Evolutionary conservation across 352 stramenopile genomes (phyloP).

Genomic region (Phytophthora pinifolia): DNA sequence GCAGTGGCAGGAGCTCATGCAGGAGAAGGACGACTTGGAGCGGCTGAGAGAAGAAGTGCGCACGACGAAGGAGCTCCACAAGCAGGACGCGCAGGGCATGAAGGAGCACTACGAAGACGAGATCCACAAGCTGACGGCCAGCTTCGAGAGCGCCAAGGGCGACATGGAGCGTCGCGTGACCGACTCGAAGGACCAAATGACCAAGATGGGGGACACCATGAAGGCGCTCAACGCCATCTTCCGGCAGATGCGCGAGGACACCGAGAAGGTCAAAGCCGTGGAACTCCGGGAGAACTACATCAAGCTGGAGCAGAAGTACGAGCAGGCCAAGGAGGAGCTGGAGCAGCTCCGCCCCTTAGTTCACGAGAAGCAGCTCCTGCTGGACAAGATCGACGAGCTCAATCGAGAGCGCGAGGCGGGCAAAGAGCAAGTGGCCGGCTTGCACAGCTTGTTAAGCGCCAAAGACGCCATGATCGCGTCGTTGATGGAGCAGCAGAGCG

Average conservation of each 20-base stretch:
- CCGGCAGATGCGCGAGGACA: constrained; percentile 91
- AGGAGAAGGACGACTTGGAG: constrained; percentile 40
- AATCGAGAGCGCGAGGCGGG: constrained; percentile 33
- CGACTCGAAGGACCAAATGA: constrained; percentile 80
- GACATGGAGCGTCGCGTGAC: constrained; percentile 73
- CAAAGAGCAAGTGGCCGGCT: constrained; percentile 43
- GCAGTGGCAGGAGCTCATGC: constrained; percentile 35
- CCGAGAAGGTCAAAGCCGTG: constrained; percentile 85
- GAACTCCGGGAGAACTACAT: constrained; percentile 83
- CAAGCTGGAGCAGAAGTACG: constrained; percentile 74
- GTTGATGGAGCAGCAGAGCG: constrained; percentile 76
- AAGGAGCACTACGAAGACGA: constrained; percentile 54
- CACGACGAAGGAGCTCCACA: constrained; percentile 34
- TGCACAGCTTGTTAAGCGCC: constrained; percentile 38
- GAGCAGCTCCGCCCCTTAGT: constrained; percentile 59
- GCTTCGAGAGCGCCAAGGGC: constrained; percentile 51
- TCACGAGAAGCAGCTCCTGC: constrained; percentile 50
- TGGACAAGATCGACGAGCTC: constrained; percentile 36
- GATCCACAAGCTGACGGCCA: constrained; percentile 41
- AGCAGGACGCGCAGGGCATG: constrained; percentile 40
- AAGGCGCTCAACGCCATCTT: constrained; percentile 94
- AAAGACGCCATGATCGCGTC: constrained; percentile 72
- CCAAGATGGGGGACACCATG: constrained; percentile 92
- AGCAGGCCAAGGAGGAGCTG: constrained; percentile 56
- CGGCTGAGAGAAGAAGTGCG: constrained; percentile 37